Percentiles rank a stretch among this genome's conserved stretches.
Evolutionary conservation across 805 yeast species (phyloP).

Genomic region (Hanseniaspora nectarophila): DNA sequence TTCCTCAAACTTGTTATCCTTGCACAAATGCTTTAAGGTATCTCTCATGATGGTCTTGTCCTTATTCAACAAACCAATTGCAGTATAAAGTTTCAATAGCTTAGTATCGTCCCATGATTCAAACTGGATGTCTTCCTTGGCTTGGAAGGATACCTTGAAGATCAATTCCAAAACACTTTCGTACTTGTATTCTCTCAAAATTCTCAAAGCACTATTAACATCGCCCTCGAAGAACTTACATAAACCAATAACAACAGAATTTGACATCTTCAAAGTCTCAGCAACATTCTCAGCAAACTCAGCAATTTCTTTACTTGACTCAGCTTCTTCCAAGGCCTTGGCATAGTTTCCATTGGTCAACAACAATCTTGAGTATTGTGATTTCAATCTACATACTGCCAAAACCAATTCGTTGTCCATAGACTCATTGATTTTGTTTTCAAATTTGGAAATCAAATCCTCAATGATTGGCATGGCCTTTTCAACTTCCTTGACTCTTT

Average conservation of each 20-base stretch:
- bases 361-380: conserved; percentile 60
- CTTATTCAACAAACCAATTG: conserved; percentile 58
- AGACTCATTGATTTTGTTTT: conserved; percentile 41
- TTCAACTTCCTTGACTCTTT: conserved; percentile 55
- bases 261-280: conserved; percentile 38
- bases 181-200: conserved; percentile 44
- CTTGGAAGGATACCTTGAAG: conserved; percentile 68
- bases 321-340: conserved; percentile 50
- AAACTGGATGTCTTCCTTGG: conserved; percentile 37
- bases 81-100: conserved; percentile 7
- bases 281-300: conserved; percentile 26
- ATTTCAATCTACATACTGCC: conserved; percentile 46
- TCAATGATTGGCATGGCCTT: conserved; percentile 40
- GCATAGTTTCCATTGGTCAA: conserved; percentile 49
- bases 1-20: conserved; percentile 43
- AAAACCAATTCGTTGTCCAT: conserved; percentile 39
- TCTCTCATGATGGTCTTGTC: conserved; percentile 33
- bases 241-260: conserved; percentile 61
- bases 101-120: conserved; percentile 7
- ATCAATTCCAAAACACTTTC: conserved; percentile 59
- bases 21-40: conserved; percentile 48
- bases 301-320: conserved; percentile 41
- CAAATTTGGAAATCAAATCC: conserved; percentile 39
- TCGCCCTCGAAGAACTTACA: conserved; percentile 51
- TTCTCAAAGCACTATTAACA: conserved; percentile 53